phyloP scores from a whole-genome alignment of 768 basidiomycete species.

The Leccinellum rugosiceps region DNA sequence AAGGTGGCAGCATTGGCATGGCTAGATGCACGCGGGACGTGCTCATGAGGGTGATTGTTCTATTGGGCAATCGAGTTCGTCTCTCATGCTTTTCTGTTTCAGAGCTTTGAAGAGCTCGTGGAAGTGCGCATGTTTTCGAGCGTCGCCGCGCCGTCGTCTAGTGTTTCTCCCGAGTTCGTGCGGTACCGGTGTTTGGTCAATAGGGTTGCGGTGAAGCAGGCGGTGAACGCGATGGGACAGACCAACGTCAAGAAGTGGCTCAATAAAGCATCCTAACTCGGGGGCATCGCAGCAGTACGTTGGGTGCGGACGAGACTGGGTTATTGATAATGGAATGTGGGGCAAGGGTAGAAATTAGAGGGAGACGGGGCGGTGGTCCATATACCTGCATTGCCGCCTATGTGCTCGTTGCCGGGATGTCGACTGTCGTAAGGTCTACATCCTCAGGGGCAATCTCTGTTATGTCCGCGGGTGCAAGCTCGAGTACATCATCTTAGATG shows the following conservation, averaged over 20 bases:
- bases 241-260: constrained; percentile 79
- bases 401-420: neutral
- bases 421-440: neutral
- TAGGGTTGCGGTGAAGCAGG: constrained; percentile 62
- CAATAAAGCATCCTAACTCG: constrained; percentile 40
- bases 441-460: neutral
- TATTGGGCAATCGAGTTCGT: neutral
- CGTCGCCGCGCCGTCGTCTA: constrained; percentile 45
- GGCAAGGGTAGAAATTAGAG: too few relatives aligned
- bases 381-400: too few relatives aligned
- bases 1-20: constrained; percentile 76
- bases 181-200: constrained; percentile 69
- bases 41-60: constrained; percentile 58
- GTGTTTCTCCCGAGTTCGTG: constrained; percentile 63
- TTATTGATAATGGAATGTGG: too few relatives aligned
- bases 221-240: constrained; percentile 63
- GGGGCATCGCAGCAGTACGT: neutral
- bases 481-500: constrained; percentile 7
- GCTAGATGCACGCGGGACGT: constrained; percentile 61
- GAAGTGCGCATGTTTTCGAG: constrained; percentile 53
- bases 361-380: neutral
- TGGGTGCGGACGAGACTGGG: too few relatives aligned
- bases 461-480: constrained; percentile 5
- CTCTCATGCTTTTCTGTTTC: constrained; percentile 2
- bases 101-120: constrained; percentile 80